Conservation (phyloP, 2,329 filamentous ascomycete genomes). For the Botrytis pseudocinerea region DNA sequence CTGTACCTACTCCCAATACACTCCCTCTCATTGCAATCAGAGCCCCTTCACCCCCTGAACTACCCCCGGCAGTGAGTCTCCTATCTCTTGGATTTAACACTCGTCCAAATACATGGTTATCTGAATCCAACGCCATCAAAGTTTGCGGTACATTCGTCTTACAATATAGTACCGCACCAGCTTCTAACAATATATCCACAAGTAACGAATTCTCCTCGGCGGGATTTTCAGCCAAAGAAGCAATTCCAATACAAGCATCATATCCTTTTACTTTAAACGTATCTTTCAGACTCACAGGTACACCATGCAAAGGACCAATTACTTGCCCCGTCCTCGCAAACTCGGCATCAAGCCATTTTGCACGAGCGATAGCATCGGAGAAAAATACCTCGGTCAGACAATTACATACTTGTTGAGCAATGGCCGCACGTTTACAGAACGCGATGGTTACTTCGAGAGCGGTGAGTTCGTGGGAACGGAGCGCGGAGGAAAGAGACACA, state of each 20-base stretch:
- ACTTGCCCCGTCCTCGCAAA: not conserved
- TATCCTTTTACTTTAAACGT: not conserved
- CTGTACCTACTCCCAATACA: constrained; percentile 60
- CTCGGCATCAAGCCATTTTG: not conserved
- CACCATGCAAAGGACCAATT: not conserved
- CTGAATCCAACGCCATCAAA: constrained; percentile 54
- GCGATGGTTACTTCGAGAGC: constrained; percentile 1
- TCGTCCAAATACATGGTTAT: constrained; percentile 62
- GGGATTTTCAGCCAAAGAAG: not conserved
- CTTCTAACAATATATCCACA: not conserved
- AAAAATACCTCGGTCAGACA: not conserved
- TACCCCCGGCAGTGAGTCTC: constrained; percentile 60
- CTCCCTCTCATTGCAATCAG: constrained; percentile 58
- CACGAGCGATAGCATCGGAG: not conserved
- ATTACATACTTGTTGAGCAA: not conserved
- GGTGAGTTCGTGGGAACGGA: not conserved
- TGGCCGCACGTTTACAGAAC: not conserved
- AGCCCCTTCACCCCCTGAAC: constrained; percentile 61
- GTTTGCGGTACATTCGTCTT: constrained; percentile 70
- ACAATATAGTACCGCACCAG: constrained; percentile 47
- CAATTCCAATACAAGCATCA: constrained; percentile 3
- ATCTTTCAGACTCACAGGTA: not conserved
- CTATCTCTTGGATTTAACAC: constrained; percentile 63
- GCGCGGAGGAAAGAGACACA: not conserved
- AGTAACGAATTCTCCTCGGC: not conserved